phyloP scores from a whole-genome alignment of 257 asterid species.

The Prunella vulgaris region DNA sequence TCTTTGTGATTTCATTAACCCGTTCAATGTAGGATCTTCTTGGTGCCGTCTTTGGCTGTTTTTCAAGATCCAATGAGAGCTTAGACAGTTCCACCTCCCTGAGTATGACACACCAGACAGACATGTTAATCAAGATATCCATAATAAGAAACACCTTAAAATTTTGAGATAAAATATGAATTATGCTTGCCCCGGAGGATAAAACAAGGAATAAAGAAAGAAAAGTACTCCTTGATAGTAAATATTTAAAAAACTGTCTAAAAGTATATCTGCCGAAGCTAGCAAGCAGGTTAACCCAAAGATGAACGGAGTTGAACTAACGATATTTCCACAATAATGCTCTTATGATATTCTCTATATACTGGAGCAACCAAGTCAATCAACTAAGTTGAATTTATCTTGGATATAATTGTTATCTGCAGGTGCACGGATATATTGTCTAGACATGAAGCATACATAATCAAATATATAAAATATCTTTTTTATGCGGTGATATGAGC shows the following conservation, averaged over 20 bases:
- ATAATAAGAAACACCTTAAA: constrained; percentile 8
- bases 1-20: constrained; percentile 75
- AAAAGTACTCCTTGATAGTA: neutral
- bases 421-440: neutral
- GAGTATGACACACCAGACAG: constrained; percentile 12
- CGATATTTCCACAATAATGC: neutral
- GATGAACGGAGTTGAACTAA: neutral
- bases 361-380: neutral
- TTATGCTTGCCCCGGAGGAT: neutral
- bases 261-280: neutral
- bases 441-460: neutral
- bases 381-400: neutral
- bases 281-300: constrained; percentile 6
- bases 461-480: neutral
- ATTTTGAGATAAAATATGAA: neutral
- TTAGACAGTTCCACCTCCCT: constrained; percentile 57
- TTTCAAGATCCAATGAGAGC: constrained; percentile 51
- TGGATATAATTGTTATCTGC: neutral
- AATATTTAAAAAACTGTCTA: neutral
- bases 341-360: neutral
- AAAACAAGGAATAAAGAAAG: neutral
- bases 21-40: constrained; percentile 59
- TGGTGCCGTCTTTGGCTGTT: constrained; percentile 48
- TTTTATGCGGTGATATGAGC: neutral
- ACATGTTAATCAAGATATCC: neutral